These are phyloP conservation scores for Kodamaea fungicola DNA, from an alignment of 1,139 yeast species.

Conservation along the genomic window DNA sequence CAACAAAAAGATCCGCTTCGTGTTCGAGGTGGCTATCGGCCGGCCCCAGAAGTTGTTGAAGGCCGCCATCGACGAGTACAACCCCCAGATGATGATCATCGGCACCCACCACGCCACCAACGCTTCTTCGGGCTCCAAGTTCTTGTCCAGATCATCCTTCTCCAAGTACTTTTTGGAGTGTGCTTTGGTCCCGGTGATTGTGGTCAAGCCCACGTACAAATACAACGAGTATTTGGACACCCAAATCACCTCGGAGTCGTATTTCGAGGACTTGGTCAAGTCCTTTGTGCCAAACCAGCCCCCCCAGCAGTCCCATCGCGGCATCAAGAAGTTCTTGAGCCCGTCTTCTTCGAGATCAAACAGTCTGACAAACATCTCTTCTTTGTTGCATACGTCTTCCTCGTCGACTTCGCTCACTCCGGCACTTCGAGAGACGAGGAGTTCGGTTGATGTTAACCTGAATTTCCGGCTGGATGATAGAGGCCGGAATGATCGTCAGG, in stretches of 20 bases:
- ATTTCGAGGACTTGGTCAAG: slow-evolving; percentile 30
- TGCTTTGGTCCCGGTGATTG: slow-evolving; percentile 65
- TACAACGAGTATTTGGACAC: slow-evolving; percentile 23
- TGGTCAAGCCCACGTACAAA: slow-evolving; percentile 57
- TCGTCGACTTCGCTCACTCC: not conserved
- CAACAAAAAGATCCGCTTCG: slow-evolving; percentile 48
- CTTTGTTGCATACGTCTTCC: slow-evolving; percentile 5
- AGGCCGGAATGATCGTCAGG: slow-evolving; percentile 7
- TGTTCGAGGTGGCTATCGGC: slow-evolving; percentile 61
- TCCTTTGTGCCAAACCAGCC: not conserved
- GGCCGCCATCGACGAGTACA: slow-evolving; percentile 56
- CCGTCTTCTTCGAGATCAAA: slow-evolving; percentile 19
- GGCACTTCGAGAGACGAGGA: not conserved
- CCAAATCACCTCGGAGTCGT: slow-evolving; percentile 28
- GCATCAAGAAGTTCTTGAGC: slow-evolving; percentile 13
- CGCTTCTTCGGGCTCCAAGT: slow-evolving; percentile 31
- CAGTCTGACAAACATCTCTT: slow-evolving; percentile 15
- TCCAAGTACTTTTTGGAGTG: slow-evolving; percentile 65
- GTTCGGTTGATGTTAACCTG: not conserved
- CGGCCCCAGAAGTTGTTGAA: slow-evolving; percentile 55
- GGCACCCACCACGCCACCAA: slow-evolving; percentile 50
- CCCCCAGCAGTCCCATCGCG: slow-evolving; percentile 4
- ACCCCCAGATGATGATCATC: slow-evolving; percentile 62
- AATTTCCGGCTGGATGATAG: slow-evolving; percentile 7
- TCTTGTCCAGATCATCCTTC: slow-evolving; percentile 44